Evolutionary conservation across 2,329 filamentous ascomycete genomes (phyloP).

Genomic region (Xylaria sp.): DNA sequence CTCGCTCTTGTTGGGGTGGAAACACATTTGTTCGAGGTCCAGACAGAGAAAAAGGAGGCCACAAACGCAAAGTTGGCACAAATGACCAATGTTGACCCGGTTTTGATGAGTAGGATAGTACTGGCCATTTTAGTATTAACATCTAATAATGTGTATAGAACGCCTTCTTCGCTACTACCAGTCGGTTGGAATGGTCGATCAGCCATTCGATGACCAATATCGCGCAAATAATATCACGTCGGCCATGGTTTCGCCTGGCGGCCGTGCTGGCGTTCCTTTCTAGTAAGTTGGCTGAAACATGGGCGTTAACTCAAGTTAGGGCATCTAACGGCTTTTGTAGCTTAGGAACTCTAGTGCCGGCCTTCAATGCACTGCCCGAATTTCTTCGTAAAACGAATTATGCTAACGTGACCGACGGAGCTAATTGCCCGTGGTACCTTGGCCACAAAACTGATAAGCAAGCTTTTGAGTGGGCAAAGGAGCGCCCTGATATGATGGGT

Average conservation of each 20-base stretch:
- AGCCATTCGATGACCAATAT: constrained; percentile 35
- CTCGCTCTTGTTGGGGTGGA: constrained; percentile 19
- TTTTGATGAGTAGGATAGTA: constrained; percentile 33
- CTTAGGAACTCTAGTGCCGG: constrained; percentile 24
- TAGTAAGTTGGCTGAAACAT: constrained; percentile 25
- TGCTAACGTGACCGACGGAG: constrained; percentile 21
- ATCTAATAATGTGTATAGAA: constrained; percentile 20
- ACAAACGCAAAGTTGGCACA: background rate
- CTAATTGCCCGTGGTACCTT: constrained; percentile 35
- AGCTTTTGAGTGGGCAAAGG: constrained; percentile 34
- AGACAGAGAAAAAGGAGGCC: background rate
- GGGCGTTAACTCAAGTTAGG: background rate
- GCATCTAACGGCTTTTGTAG: background rate
- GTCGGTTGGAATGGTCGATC: constrained; percentile 37
- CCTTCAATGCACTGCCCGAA: constrained; percentile 33
- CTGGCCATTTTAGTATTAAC: background rate
- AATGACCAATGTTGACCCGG: constrained; percentile 24
- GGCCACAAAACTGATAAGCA: constrained; percentile 30
- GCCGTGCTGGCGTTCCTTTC: constrained; percentile 22
- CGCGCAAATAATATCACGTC: constrained; percentile 37
- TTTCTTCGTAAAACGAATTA: constrained; percentile 37
- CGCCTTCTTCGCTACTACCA: constrained; percentile 42
- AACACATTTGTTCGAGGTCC: constrained; percentile 13
- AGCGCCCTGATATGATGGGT: constrained; percentile 25
- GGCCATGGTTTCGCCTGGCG: constrained; percentile 27